Evolutionary conservation across 2,329 filamentous ascomycete species (phyloP).

Genomic region (Periconia sp.): DNA sequence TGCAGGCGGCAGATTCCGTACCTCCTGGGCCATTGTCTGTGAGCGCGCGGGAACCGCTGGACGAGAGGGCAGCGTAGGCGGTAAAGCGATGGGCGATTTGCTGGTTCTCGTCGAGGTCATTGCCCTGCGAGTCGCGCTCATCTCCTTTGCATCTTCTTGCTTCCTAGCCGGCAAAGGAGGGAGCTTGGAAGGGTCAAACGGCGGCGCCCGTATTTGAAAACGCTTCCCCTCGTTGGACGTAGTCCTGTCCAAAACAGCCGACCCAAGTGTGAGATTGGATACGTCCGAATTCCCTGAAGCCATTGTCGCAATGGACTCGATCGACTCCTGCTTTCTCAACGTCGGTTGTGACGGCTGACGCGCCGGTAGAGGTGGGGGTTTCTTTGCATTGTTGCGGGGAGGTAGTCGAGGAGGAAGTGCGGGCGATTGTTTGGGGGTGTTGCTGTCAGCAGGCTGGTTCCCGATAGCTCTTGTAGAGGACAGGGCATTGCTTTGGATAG

Average conservation of each 20-base stretch:
- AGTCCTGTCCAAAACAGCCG: constrained; percentile 47
- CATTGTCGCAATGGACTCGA: constrained; percentile 56
- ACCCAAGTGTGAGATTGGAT: constrained; percentile 54
- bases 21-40: constrained; percentile 16
- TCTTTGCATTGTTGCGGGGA: constrained; percentile 47
- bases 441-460: constrained; percentile 40
- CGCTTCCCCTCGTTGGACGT: constrained; percentile 15
- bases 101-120: constrained; percentile 33
- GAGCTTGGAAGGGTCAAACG: constrained; percentile 57
- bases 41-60: constrained; percentile 27
- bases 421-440: constrained; percentile 26
- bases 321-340: constrained; percentile 34
- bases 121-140: constrained; percentile 38
- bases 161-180: constrained; percentile 58
- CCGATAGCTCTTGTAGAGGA: constrained; percentile 30
- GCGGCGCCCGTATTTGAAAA: constrained; percentile 55
- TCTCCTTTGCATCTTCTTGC: constrained; percentile 44
- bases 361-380: constrained; percentile 47
- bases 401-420: constrained; percentile 45
- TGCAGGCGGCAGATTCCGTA: constrained; percentile 33
- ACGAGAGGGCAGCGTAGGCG: constrained; percentile 30
- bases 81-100: constrained; percentile 19
- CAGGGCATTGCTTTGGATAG: constrained; percentile 39
- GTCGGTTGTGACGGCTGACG: constrained; percentile 43
- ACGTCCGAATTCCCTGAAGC: constrained; percentile 39